A percentile compares a stretch with the other conserved stretches of the same genome.
These are phyloP conservation scores for Lomentospora prolificans DNA, from an alignment of 2,329 filamentous ascomycete genomes.

Conservation along the genomic window DNA sequence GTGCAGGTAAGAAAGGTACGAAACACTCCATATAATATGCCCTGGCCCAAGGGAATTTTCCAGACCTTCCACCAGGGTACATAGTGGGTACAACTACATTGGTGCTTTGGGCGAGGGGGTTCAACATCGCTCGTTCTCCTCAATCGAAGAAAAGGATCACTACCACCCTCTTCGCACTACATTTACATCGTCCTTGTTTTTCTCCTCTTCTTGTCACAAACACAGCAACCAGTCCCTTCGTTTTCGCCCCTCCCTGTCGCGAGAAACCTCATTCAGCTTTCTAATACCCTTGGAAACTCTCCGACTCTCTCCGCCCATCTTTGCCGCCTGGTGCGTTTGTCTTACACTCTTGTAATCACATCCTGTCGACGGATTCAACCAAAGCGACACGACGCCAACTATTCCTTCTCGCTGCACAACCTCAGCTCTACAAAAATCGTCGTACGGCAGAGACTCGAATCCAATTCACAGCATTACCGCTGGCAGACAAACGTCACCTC, in stretches of 20 bases:
- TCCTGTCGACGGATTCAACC: neutral
- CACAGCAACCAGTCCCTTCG: neutral
- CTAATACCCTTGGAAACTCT: neutral
- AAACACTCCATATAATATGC: neutral
- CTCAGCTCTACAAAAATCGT: neutral
- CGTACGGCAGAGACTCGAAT: neutral
- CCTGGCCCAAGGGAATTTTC: neutral
- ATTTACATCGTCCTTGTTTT: neutral
- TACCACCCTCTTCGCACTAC: neutral
- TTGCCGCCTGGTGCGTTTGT: conserved; percentile 4
- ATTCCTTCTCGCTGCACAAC: neutral
- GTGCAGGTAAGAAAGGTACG: conserved; percentile 1
- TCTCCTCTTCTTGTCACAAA: neutral
- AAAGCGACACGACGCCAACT: neutral
- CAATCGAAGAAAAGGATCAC: neutral
- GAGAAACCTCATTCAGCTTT: neutral
- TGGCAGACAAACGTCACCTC: neutral
- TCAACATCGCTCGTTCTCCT: neutral
- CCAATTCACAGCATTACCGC: neutral
- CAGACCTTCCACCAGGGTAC: neutral
- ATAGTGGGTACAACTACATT: neutral
- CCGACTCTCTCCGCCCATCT: neutral
- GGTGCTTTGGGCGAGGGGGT: neutral
- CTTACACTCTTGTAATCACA: conserved; percentile 1
- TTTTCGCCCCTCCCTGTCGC: neutral